A percentile compares a stretch with the other conserved stretches of the same genome.
These are phyloP conservation scores for Aureobasidium sp. DNA, from an alignment of 2,329 filamentous ascomycete genomes.

Conservation along the genomic window DNA sequence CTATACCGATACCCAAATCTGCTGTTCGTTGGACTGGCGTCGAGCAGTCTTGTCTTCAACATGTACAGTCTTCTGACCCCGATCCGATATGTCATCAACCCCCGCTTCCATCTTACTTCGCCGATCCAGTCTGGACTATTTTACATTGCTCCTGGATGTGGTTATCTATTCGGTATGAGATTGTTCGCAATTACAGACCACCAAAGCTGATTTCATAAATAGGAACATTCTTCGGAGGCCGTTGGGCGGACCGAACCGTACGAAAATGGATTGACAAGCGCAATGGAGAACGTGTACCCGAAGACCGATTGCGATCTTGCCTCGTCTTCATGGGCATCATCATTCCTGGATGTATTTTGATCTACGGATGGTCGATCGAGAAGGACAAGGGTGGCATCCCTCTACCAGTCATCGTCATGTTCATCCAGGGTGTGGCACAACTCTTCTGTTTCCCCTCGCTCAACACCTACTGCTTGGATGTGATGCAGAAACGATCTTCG, in stretches of 20 bases:
- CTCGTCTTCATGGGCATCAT: slow-evolving; percentile 48
- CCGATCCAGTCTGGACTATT: slow-evolving; percentile 63
- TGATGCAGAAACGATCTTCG: slow-evolving; percentile 61
- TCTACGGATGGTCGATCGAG: slow-evolving; percentile 60
- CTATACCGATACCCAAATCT: slow-evolving; percentile 64
- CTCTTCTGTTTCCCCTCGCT: slow-evolving; percentile 67
- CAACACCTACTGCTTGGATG: slow-evolving; percentile 76
- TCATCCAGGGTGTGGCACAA: slow-evolving; percentile 65
- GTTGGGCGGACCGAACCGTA: slow-evolving; percentile 60
- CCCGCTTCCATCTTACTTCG: slow-evolving; percentile 58
- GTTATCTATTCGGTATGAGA: slow-evolving; percentile 43
- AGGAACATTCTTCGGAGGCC: slow-evolving; percentile 61
- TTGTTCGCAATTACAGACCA: slow-evolving; percentile 17
- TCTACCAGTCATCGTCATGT: slow-evolving; percentile 63
- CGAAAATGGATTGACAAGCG: slow-evolving; percentile 55
- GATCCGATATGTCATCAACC: slow-evolving; percentile 66
- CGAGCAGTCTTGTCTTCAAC: slow-evolving; percentile 61
- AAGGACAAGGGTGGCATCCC: slow-evolving; percentile 47
- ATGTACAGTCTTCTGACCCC: slow-evolving; percentile 61
- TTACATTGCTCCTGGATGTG: slow-evolving; percentile 64
- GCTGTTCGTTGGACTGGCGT: slow-evolving; percentile 52
- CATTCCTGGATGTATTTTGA: slow-evolving; percentile 54
- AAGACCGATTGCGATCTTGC: slow-evolving; percentile 57
- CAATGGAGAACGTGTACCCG: slow-evolving; percentile 50
- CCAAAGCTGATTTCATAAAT: slow-evolving; percentile 21